Evolutionary conservation across 2,329 filamentous ascomycete genomes (phyloP).

Genomic region (Botrytis aclada): DNA sequence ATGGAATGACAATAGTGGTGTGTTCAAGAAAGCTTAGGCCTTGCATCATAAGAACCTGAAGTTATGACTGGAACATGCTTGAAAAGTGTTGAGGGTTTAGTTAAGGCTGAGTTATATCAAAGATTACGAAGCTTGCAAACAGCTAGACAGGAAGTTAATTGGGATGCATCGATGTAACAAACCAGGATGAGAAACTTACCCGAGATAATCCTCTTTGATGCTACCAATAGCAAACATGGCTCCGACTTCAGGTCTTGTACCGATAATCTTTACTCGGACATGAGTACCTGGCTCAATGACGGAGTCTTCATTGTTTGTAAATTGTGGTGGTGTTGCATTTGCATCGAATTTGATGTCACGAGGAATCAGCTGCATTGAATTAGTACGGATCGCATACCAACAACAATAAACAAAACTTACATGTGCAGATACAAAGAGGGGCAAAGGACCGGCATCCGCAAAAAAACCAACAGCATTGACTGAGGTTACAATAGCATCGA

Average conservation of each 20-base stretch:
- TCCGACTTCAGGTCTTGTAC: slow-evolving; percentile 87
- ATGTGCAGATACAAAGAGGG: slow-evolving; percentile 66
- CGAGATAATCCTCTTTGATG: slow-evolving; percentile 81
- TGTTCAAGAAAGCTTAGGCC: neutral
- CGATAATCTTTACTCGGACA: slow-evolving; percentile 90
- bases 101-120: neutral
- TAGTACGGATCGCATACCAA: slow-evolving; percentile 24
- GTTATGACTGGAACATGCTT: neutral
- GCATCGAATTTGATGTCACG: slow-evolving; percentile 90
- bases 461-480: slow-evolving; percentile 94
- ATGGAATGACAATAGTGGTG: neutral
- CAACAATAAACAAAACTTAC: slow-evolving; percentile 25
- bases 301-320: slow-evolving; percentile 90
- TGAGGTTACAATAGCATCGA: slow-evolving; percentile 89
- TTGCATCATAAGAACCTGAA: neutral
- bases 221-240: slow-evolving; percentile 97
- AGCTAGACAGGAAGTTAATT: slow-evolving; percentile 25
- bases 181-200: slow-evolving; percentile 45
- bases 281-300: slow-evolving; percentile 93
- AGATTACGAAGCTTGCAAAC: slow-evolving; percentile 32
- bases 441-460: slow-evolving; percentile 73
- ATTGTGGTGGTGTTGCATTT: slow-evolving; percentile 94
- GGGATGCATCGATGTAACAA: neutral
- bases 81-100: neutral
- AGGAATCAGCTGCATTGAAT: slow-evolving; percentile 69